A percentile compares a stretch with the other conserved stretches of the same genome.
These are phyloP conservation scores for Tuctoria greenei DNA, from an alignment of 176 grass and related monocot genomes.

Conservation along the genomic window DNA sequence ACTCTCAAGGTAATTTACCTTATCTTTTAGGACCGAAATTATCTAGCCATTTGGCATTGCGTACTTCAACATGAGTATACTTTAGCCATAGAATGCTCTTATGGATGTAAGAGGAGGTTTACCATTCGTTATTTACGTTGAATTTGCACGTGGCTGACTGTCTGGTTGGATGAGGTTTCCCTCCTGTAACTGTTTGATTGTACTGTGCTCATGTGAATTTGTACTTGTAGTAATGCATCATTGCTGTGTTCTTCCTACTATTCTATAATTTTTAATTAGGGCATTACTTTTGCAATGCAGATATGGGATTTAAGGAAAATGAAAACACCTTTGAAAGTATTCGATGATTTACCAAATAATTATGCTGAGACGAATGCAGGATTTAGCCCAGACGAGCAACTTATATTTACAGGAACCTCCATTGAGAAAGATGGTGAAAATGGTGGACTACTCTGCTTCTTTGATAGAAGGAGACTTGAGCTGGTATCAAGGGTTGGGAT, in stretches of 20 bases:
- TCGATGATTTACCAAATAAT: slow-evolving; percentile 84
- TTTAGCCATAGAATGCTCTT: not conserved
- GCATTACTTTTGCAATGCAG: slow-evolving; percentile 40
- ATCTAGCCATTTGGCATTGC: not conserved
- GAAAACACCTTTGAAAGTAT: slow-evolving; percentile 78
- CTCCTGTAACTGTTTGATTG: not conserved
- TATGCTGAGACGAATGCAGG: slow-evolving; percentile 86
- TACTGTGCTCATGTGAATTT: slow-evolving; percentile 19
- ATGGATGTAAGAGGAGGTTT: slow-evolving; percentile 1
- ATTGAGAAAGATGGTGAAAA: slow-evolving; percentile 78
- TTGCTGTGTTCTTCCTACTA: slow-evolving; percentile 9
- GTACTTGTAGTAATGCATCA: slow-evolving; percentile 9
- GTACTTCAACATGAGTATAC: slow-evolving; percentile 7
- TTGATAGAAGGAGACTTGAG: slow-evolving; percentile 94
- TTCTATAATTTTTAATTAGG: slow-evolving; percentile 29
- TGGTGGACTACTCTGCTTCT: slow-evolving; percentile 93
- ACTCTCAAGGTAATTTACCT: slow-evolving; percentile 73
- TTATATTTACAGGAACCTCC: slow-evolving; percentile 93
- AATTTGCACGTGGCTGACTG: not conserved
- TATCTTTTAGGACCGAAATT: slow-evolving; percentile 12
- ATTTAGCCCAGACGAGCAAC: slow-evolving; percentile 92
- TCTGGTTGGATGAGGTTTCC: not conserved
- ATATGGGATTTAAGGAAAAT: slow-evolving; percentile 90
- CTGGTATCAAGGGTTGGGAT: slow-evolving; percentile 87
- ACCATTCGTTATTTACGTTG: slow-evolving; percentile 15